Conservation (phyloP, 768 basidiomycete genomes). For the Rhizopogon salebrosus region DNA sequence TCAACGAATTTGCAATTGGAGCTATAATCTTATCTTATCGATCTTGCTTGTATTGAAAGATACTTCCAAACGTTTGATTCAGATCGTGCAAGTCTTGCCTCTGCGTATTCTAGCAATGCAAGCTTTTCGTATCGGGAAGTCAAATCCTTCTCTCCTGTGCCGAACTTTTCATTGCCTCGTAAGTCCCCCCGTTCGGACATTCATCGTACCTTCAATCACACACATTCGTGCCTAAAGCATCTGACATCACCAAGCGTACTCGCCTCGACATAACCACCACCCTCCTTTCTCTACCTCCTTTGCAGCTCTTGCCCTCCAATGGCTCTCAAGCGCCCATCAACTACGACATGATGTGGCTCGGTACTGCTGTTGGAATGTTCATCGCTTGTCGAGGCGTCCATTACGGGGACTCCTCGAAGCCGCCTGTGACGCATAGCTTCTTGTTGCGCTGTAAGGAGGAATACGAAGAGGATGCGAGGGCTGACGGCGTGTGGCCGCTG, state of each 20-base stretch:
- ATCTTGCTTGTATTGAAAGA: slow-evolving; percentile 10
- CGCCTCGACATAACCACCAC: slow-evolving; percentile 24
- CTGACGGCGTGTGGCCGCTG: slow-evolving; percentile 25
- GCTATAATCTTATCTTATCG: slow-evolving; percentile 4
- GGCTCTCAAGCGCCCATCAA: slow-evolving; percentile 9
- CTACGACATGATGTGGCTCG: slow-evolving; percentile 29
- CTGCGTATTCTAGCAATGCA: slow-evolving; percentile 25
- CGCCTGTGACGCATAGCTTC: slow-evolving; percentile 24
- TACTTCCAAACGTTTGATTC: slow-evolving; percentile 27
- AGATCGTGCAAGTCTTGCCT: slow-evolving; percentile 27
- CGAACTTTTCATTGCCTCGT: slow-evolving; percentile 12
- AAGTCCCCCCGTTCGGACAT: slow-evolving; percentile 4
- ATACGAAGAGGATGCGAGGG: slow-evolving; percentile 22
- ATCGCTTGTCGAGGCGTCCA: slow-evolving; percentile 17
- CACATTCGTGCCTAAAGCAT: not conserved
- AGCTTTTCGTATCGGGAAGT: slow-evolving; percentile 26
- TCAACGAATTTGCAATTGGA: not conserved
- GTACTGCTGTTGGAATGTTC: slow-evolving; percentile 22
- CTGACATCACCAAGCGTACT: slow-evolving; percentile 8
- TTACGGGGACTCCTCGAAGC: slow-evolving; percentile 4
- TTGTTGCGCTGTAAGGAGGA: slow-evolving; percentile 25
- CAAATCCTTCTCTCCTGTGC: not conserved
- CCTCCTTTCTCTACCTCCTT: slow-evolving; percentile 19
- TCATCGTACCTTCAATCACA: not conserved
- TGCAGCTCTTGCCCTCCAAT: slow-evolving; percentile 13